A percentile compares a stretch with the other conserved stretches of the same genome.
Evolutionary conservation across 306 rosid species (phyloP).

Genomic region (Betula pendula): DNA sequence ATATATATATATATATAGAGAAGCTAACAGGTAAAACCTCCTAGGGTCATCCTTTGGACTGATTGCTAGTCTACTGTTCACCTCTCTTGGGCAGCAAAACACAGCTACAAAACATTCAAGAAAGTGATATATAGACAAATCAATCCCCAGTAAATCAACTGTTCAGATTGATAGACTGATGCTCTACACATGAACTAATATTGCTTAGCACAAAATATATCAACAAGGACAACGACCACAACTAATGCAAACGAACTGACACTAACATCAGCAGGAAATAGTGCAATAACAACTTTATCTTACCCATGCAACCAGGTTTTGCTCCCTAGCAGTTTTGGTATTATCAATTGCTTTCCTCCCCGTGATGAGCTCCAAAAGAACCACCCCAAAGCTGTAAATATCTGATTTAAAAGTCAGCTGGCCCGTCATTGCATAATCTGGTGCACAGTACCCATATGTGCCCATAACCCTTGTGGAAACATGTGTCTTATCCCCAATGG

Average conservation of each 20-base stretch:
- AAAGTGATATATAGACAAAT: slow-evolving; percentile 10
- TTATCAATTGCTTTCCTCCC: slow-evolving; percentile 74
- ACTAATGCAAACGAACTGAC: slow-evolving; percentile 6
- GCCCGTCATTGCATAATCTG: slow-evolving; percentile 82
- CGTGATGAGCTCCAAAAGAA: slow-evolving; percentile 87
- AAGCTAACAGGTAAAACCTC: background rate
- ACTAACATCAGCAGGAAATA: slow-evolving; percentile 10
- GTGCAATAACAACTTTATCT: slow-evolving; percentile 27
- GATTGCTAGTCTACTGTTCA: background rate
- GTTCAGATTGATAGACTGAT: background rate
- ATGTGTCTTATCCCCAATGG: slow-evolving; percentile 72
- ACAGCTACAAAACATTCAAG: background rate
- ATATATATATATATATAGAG: no score
- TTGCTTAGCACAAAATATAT: slow-evolving; percentile 1
- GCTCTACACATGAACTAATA: background rate
- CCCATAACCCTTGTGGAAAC: slow-evolving; percentile 85
- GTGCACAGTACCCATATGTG: slow-evolving; percentile 84
- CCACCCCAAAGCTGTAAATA: slow-evolving; percentile 89
- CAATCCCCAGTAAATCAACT: slow-evolving; percentile 10
- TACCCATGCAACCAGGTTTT: slow-evolving; percentile 82
- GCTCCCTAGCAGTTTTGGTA: slow-evolving; percentile 46
- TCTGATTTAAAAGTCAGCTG: slow-evolving; percentile 85
- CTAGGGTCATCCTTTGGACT: slow-evolving; percentile 5
- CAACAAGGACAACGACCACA: background rate
- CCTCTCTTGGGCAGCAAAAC: slow-evolving; percentile 1